Evolutionary conservation across 1,284 basidiomycete species (phyloP), one percentile per base, ranked within the genome.

Genomic region (Cutaneotrichosporon spelunceum): DNA sequence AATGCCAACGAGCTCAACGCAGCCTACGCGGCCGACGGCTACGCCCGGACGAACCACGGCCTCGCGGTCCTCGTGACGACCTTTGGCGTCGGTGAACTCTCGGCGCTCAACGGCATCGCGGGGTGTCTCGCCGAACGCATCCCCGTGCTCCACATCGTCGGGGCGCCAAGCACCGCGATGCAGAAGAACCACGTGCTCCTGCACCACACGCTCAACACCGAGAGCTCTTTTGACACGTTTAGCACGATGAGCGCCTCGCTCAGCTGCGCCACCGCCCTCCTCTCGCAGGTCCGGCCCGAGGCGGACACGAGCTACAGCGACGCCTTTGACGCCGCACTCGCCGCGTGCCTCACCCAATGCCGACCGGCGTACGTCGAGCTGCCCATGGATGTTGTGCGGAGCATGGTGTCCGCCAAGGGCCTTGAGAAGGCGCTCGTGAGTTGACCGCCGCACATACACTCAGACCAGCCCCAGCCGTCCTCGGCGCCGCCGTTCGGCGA

Each of bases 21-120:
- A 0, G 72, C 91, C 0, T 96, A 96, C 75, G 92, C 92, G n/a
- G 90, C 90, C 0, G 94, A 98, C 74, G 94, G 94, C n/a, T 96
- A 96, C 72, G 90, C 93, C 34, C 86, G 94, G 59, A 86, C 93
- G 56, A 91, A 91, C 70, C 85, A 84, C 60, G 84, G 85, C 60
- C 79, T 92, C 58, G 89, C 90, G 50, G 90, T 88, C 7, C 74
- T 93, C 9, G 78, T 86, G 23, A 78, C 81, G 14, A 94, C 91
- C 0, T 94, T 93, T 69, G 93, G 93, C 63, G 93, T 97, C 11
- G 93, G 91, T 52, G 93, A 92, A 78, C 81, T 93, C 45, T 89
- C n/a, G 73, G 72, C 74, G 58, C 70, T 68, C 47, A 70, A 62
- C 61, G 55, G 88, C 85, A 77, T 80, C n/a, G 79, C 81, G 3